Base-by-base conservation (phyloP, 176 grass and related monocot species). In the Oryza nivara region DNA sequence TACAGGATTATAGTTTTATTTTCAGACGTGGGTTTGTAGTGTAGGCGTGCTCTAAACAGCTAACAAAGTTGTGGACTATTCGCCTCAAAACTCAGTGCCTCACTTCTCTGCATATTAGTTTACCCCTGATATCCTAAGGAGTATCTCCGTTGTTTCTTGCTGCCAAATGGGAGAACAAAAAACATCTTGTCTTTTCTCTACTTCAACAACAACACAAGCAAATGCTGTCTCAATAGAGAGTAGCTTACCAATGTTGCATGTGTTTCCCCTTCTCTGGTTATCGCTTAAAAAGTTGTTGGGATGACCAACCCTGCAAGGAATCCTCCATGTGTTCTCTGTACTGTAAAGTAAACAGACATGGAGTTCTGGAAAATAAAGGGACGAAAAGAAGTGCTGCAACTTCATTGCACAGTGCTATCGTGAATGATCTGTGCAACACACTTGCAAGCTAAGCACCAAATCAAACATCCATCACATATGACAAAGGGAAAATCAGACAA, bases 221-320 rank as follows among this genome's bases (percentile, higher is more conserved):
- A 25, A 66, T 60, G 8, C 25, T 74, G 8, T 30, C 64, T 19
- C 54, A 65, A 9, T 43, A 58, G 41, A 66, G 15, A 40, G 30
- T 34, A 80, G 44, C 9, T 2, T 30, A 49, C 5, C 40, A 20
- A 10, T 15, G 1, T 58, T 8, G 54, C 56, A 23, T 52, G n/a
- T 52, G 8, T 74, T 80, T 5, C 20, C 20, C 1, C 60, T 38
- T 28, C 70, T 49, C 19, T 65, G 25, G 3, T n/a, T 2, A 52
- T 11, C 23, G 60, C 61, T 69, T n/a, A 0, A 11, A 36, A 74
- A 68, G 69, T 32, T 75, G 16, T 16, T 60, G 72, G 72, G 36
- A 76, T 87, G 19, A 68, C 78, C 71, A 81, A 47, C 71, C 25
- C 17, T 75, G 61, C 71, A 81, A 87, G 71, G 72, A 6, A 81